These are phyloP conservation scores for Coemansia sp. DNA, from an alignment of 192 early-diverging fungal species.

Conservation along the genomic window DNA sequence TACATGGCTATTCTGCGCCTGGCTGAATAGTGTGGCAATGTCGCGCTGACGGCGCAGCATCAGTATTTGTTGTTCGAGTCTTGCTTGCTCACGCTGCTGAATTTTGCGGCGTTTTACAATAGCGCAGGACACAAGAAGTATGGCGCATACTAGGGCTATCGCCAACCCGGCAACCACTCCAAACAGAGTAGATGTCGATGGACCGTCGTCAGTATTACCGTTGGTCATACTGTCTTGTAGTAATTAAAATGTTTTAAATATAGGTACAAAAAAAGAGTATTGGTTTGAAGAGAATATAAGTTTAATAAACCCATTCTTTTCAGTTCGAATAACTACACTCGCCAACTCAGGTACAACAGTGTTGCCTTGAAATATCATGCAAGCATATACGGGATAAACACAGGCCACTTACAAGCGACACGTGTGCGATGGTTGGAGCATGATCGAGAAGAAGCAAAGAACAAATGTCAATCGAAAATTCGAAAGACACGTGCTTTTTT, in stretches of 20 bases:
- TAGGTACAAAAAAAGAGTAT: neutral
- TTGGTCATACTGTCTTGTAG: neutral
- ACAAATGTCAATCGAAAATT: no score
- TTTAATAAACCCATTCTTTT: neutral
- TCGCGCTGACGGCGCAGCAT: neutral
- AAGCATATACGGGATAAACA: no score
- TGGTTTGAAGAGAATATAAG: neutral
- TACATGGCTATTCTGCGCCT: neutral
- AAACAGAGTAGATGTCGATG: neutral
- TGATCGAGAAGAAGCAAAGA: no score
- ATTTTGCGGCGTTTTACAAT: slow-evolving; percentile 6
- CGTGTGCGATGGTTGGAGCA: no score
- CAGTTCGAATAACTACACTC: no score
- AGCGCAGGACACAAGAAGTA: slow-evolving; percentile 3
- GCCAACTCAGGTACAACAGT: no score
- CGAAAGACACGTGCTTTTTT: no score
- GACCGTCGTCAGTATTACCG: neutral
- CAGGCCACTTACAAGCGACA: no score
- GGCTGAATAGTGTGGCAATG: neutral
- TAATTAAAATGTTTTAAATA: neutral
- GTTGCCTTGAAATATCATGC: no score
- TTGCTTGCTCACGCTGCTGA: neutral
- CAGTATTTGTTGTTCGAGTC: slow-evolving; percentile 6
- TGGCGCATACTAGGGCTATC: slow-evolving; percentile 7
- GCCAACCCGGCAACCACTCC: neutral